Evolutionary conservation across 1,284 basidiomycete species (phyloP), one percentile per base, ranked within the genome.

Genomic region (Cryptococcus wingfieldii): DNA sequence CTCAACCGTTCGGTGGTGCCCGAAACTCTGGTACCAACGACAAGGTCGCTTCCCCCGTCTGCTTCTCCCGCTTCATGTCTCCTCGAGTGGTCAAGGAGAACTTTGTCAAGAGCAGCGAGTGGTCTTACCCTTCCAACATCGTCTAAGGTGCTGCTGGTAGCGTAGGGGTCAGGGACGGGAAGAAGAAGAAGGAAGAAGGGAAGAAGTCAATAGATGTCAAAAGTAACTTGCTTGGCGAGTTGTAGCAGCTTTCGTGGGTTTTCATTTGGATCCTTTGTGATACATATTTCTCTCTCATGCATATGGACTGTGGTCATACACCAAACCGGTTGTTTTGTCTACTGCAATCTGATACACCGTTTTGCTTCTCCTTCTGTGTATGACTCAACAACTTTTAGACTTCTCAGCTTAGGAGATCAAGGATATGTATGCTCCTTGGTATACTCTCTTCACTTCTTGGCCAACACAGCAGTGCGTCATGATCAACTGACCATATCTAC

Each of bases 71-170:
- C 56, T 95, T 94, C 77, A 83, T 92, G 34, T 90, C 87, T 54
- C 86, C 89, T 47, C 83, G 95, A 68, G 91, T 88, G 63, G 93
- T 98, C 82, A 98, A 98, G 83, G 95, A 98, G 81, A 90, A 88
- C 74, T 95, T 95, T 69, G 82, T 93, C 45, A 83, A 83, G 12
- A 78, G 92, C 63, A 84, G 87, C 62, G 84, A 86, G 51, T 87
- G 86, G 77, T 67, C 76, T 25, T 97, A 97, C 78, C 90, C 91
- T 43, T 90, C 88, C 48, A 96, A 97, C 79, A 69, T 90, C 62
- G 78, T 83, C 46, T 90, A 79, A 55, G 43, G 18, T 8, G 12
- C 31, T 19, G 13, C 27, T 47, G 8, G 38, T 9, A 25, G 18
- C 39, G 7, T 28, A 50, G 38, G 18, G 16, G 16, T 45, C n/a